phyloP scores from a whole-genome alignment of 805 yeast species.

The Candida parachauliodes region DNA sequence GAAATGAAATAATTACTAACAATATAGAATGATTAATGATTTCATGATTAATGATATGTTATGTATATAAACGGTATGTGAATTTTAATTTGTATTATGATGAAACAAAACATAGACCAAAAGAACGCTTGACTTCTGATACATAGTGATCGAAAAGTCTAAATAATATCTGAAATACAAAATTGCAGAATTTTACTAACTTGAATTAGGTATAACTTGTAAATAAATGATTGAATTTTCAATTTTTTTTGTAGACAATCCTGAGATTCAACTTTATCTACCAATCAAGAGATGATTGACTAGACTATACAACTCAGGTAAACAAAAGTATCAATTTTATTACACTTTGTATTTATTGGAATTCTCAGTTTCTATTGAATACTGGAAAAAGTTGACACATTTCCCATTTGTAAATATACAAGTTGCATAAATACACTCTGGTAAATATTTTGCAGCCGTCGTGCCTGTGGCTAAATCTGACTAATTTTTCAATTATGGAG shows the following conservation, averaged over 20 bases:
- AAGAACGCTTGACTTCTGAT: conserved; percentile 10
- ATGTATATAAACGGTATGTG: neutral
- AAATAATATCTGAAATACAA: conserved; percentile 8
- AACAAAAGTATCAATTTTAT: conserved; percentile 4
- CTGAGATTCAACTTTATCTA: conserved; percentile 12
- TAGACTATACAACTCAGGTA: conserved; percentile 12
- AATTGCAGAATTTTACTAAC: no score
- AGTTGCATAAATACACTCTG: no score
- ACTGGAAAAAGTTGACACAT: conserved; percentile 6
- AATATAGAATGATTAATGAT: neutral
- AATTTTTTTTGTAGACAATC: neutral
- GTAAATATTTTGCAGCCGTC: no score
- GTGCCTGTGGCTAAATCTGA: no score
- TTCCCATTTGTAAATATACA: no score
- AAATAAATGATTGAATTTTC: no score
- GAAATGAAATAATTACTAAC: neutral
- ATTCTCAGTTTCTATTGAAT: conserved; percentile 2
- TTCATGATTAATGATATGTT: neutral
- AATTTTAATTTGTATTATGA: conserved; percentile 2
- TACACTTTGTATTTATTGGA: conserved; percentile 7
- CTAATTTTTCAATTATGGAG: neutral
- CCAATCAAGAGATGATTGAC: conserved; percentile 5
- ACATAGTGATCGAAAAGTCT: conserved; percentile 7
- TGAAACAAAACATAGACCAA: conserved; percentile 8
- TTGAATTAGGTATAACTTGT: neutral